These are phyloP conservation scores for Tricholoma sp. DNA, from an alignment of 768 basidiomycete genomes.

Conservation along the genomic window DNA sequence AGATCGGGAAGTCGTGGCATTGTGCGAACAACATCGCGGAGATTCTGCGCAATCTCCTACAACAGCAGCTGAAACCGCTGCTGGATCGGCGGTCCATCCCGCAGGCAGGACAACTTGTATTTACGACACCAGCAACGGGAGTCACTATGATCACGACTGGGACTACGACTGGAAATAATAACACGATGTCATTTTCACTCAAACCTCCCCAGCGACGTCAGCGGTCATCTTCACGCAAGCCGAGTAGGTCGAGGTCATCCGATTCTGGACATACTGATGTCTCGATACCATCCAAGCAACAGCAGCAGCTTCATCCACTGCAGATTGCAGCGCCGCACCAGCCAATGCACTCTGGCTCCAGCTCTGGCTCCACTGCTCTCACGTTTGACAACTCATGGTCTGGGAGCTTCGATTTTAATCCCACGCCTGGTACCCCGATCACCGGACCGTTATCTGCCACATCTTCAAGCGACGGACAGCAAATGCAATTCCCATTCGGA, in stretches of 20 bases:
- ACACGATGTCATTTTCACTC: background rate
- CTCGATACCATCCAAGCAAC: background rate
- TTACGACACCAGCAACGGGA: background rate
- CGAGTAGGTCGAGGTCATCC: background rate
- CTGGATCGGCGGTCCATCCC: constrained; percentile 27
- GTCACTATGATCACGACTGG: no score
- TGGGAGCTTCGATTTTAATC: background rate
- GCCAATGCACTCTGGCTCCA: background rate
- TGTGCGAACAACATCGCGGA: constrained; percentile 45
- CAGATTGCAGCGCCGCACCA: background rate
- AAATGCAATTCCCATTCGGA: constrained; percentile 7
- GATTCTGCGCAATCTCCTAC: constrained; percentile 39
- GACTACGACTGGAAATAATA: background rate
- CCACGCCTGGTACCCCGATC: background rate
- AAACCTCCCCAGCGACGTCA: background rate
- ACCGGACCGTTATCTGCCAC: background rate
- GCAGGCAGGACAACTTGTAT: constrained; percentile 2
- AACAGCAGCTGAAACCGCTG: constrained; percentile 37
- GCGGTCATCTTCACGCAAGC: background rate
- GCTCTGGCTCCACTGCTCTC: background rate
- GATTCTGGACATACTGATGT: background rate
- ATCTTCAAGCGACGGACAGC: background rate
- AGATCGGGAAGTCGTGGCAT: constrained; percentile 51
- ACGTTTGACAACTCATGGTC: background rate
- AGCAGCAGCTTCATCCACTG: background rate